Percentiles rank a stretch among this genome's conserved stretches.
These are phyloP conservation scores for Hortiboletus campestris DNA, from an alignment of 768 basidiomycete species.

Conservation along the genomic window DNA sequence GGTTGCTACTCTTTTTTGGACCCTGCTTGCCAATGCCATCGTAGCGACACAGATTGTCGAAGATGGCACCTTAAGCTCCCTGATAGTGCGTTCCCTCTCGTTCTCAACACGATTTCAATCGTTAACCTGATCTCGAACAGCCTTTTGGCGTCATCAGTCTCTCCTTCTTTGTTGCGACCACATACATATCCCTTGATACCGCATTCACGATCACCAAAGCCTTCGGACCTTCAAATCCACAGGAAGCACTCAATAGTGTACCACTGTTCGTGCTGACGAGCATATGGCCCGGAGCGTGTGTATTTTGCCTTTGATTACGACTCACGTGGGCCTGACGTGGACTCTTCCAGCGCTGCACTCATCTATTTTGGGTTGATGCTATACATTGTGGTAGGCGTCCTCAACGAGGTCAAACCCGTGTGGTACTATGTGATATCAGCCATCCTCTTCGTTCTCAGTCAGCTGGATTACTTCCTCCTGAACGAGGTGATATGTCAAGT, in stretches of 20 bases:
- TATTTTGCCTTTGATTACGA: constrained; percentile 14
- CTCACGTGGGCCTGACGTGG: neutral
- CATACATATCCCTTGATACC: constrained; percentile 84
- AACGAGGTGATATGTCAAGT: constrained; percentile 72
- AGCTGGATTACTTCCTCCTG: constrained; percentile 82
- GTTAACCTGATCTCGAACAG: constrained; percentile 34
- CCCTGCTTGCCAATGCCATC: constrained; percentile 70
- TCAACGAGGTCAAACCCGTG: constrained; percentile 80
- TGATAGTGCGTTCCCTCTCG: constrained; percentile 49
- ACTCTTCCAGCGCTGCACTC: constrained; percentile 52
- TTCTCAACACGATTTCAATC: neutral
- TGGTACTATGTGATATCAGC: constrained; percentile 73
- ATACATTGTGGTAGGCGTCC: constrained; percentile 71
- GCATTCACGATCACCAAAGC: constrained; percentile 62
- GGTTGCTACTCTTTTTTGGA: constrained; percentile 78
- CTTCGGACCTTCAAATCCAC: constrained; percentile 60
- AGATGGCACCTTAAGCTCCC: constrained; percentile 74
- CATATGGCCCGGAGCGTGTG: constrained; percentile 77
- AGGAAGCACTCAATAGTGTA: constrained; percentile 56
- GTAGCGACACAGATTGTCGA: constrained; percentile 91
- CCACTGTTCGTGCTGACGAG: constrained; percentile 79
- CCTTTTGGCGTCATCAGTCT: constrained; percentile 58
- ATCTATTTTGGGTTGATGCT: constrained; percentile 75
- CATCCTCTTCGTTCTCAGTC: constrained; percentile 74
- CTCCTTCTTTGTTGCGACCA: constrained; percentile 66